Conservation (phyloP, 495 filamentous ascomycete genomes). For the Xylaria acuta region DNA sequence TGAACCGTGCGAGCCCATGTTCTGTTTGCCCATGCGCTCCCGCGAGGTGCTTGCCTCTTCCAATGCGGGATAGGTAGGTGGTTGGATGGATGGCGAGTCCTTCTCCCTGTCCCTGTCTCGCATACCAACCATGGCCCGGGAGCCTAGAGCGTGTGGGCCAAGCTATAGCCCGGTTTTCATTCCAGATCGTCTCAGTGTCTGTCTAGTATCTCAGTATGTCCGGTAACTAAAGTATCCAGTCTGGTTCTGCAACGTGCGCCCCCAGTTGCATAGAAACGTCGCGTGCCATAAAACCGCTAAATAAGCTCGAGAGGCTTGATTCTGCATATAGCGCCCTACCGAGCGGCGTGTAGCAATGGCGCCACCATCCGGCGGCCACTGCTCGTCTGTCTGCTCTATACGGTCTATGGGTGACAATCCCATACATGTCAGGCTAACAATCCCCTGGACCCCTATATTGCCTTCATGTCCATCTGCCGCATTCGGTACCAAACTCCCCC, state of each 20-base stretch:
- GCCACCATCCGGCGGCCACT: constrained; percentile 9
- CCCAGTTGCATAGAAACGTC: not conserved
- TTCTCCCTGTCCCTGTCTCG: constrained; percentile 13
- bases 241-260: constrained; percentile 9
- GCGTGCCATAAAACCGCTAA: constrained; percentile 14
- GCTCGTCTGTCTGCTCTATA: constrained; percentile 14
- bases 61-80: constrained; percentile 4
- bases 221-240: constrained; percentile 6
- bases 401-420: not conserved
- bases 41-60: constrained; percentile 4
- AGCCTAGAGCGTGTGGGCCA: constrained; percentile 7
- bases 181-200: not conserved
- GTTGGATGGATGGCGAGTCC: not conserved
- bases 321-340: constrained; percentile 14
- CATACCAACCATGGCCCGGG: not conserved
- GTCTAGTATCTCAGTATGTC: not conserved
- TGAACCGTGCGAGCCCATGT: constrained; percentile 21
- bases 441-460: constrained; percentile 23
- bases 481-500: constrained; percentile 22
- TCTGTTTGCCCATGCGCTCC: constrained; percentile 12
- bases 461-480: constrained; percentile 14
- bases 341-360: not conserved
- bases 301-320: constrained; percentile 23
- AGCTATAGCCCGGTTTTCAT: not conserved
- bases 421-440: constrained; percentile 10